Evolutionary conservation across 768 basidiomycete genomes (phyloP), one percentile per base, ranked within the genome.

Genomic region (Cyathus striatus): DNA sequence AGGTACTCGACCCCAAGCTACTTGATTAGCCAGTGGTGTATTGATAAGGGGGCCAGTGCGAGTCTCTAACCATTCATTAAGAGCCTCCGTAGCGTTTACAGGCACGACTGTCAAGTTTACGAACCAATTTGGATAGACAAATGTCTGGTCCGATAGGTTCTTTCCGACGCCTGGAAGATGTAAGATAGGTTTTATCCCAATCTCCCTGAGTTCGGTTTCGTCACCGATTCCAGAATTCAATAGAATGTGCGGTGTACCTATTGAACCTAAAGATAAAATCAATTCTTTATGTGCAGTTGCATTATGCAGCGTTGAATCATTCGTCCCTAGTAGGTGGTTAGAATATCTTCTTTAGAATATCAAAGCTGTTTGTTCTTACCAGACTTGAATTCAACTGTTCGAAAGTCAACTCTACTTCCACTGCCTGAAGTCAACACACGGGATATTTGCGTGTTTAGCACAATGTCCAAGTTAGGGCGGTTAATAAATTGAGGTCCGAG

Each of bases 241-340:
- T 12, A 61, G 49, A 3, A 59, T 46, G 22, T 59, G 57, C 3
- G 59, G 57, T 1, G 54, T 54, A 1, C 27, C 50, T 1, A 59
- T 40, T 3, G 48, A 44, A 13, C 59, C 59, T 7, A 49, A 45
- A 16, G 54, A 66, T n/a, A 81, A 48, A 10, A 81, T 61, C 32
- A 81, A 63, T 51, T 81, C 78, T 45, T 70, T 73, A 45, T 51
- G 51, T 0, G 75, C 79, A 5, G 47, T 64, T 1, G 62, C 23
- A 10, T 9, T n/a, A n/a, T 14, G 41, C 9, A n/a, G n/a, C 14
- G 10, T 10, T 13, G 23, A 13, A 14, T 10, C 18, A 13, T 36
- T 13, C 10, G 14, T 9, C 9, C 41, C n/a, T 18, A 5, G n/a
- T n/a, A n/a, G n/a, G n/a, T n/a, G n/a, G n/a, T n/a, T n/a, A n/a